Conservation (phyloP, 116 monocot species). For the Phalaenopsis hybrid region DNA sequence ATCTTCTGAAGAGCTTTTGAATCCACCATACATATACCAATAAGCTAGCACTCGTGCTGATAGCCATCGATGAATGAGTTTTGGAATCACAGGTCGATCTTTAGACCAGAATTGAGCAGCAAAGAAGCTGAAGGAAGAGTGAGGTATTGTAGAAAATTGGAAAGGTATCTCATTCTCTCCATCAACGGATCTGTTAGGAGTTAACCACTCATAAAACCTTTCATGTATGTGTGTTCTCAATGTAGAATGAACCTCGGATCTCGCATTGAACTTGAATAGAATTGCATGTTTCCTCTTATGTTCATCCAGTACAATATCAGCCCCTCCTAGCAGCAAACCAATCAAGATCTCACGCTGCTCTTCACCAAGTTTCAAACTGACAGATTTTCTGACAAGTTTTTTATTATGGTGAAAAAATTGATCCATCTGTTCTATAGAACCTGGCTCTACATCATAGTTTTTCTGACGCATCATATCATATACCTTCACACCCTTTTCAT, state of each 20-base stretch:
- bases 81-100: constrained; percentile 45
- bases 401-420: constrained; percentile 40
- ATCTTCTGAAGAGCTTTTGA: constrained; percentile 58
- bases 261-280: constrained; percentile 47
- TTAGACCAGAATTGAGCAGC: constrained; percentile 56
- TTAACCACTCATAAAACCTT: constrained; percentile 69
- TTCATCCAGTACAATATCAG: constrained; percentile 39
- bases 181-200: constrained; percentile 22
- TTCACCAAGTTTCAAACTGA: constrained; percentile 61
- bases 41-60: constrained; percentile 70
- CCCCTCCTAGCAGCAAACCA: constrained; percentile 78
- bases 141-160: constrained; percentile 59
- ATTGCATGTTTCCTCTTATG: constrained; percentile 40
- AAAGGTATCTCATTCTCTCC: constrained; percentile 29
- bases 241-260: constrained; percentile 44
- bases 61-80: constrained; percentile 79
- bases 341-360: constrained; percentile 92
- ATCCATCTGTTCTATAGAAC: constrained; percentile 43
- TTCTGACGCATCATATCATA: constrained; percentile 77
- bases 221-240: constrained; percentile 64
- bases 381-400: constrained; percentile 49
- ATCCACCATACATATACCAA: constrained; percentile 90
- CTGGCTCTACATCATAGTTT: constrained; percentile 62
- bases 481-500: constrained; percentile 58
- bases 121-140: constrained; percentile 63